Conservation (phyloP, 78 protist species). For the Ministeria vibrans region DNA sequence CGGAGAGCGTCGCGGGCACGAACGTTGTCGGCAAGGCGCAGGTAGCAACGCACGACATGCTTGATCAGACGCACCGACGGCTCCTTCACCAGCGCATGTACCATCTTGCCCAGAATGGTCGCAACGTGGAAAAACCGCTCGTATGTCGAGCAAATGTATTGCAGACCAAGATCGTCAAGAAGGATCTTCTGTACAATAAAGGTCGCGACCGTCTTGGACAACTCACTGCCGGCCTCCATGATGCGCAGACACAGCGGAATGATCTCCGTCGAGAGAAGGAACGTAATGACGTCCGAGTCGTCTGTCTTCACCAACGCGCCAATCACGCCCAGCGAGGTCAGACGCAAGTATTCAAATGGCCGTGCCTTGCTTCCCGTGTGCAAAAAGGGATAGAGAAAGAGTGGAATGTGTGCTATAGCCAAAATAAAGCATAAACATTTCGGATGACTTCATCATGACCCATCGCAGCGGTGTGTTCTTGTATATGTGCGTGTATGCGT, state of each 20-base stretch:
- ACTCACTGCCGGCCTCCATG: constrained; percentile 95
- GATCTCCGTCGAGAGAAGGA: constrained; percentile 93
- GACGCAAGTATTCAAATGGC: constrained; percentile 95
- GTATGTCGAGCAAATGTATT: constrained; percentile 75
- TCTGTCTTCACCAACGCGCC: constrained; percentile 97
- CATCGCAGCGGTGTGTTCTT: too few relatives aligned
- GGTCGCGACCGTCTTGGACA: constrained; percentile 95
- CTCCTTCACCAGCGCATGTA: constrained; percentile 40
- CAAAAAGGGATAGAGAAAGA: constrained; percentile 96
- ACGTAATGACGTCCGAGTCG: constrained; percentile 85
- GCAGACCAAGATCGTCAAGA: constrained; percentile 80
- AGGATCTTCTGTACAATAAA: constrained; percentile 97
- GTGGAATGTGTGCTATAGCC: constrained; percentile 95
- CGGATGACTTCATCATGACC: too few relatives aligned
- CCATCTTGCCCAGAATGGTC: constrained; percentile 27
- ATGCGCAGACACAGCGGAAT: constrained; percentile 96
- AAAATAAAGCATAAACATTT: neutral
- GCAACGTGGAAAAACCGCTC: constrained; percentile 86
- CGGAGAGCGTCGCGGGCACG: constrained; percentile 37
- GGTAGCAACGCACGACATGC: constrained; percentile 95
- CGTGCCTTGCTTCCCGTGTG: constrained; percentile 82
- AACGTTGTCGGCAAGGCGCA: constrained; percentile 85
- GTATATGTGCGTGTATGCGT: too few relatives aligned
- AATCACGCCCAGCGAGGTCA: constrained; percentile 97
- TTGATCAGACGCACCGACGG: constrained; percentile 77